Base-by-base conservation (phyloP, 78 protist genomes). In the Dictyostelium intermedium region DNA sequence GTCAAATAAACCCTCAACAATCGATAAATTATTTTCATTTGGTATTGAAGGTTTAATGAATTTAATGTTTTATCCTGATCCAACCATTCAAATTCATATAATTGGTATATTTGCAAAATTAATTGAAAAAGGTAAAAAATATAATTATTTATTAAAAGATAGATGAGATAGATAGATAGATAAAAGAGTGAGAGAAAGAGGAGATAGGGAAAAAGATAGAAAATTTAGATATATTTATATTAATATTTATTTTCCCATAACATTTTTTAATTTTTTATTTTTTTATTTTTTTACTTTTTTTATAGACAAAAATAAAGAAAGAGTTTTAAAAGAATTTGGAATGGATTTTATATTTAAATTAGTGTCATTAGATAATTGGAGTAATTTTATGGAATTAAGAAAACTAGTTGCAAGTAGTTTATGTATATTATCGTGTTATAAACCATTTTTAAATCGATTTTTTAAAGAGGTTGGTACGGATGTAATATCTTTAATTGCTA, bases 51-150 rank as follows among this genome's bases (percentile, higher is more conserved):
- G 77, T n/a, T 39, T 89, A 45, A 25, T 89, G 14, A 89, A 89
- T 80, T 41, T 89, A 61, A 80, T 80, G 85, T 78, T 80, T 47
- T 89, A 89, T 77, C 94, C 94, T 13, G 94, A 85, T 73, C 87
- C 94, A n/a, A 69, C 85, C 5, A 50, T 89, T 47, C 94, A 89
- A 80, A 27, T 89, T 23, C 85, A 89, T 41, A 89, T 89, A 5
- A 80, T 85, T 35, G 85, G 87, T 50, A 61, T 89, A 6, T 43
- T 89, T 18, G 69, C 94, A 23, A 78, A 74, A 69, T 30, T 89
- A 45, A n/a, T 89, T 11, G 87, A 78, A 43, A 50, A 76, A 72
- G 89, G 89, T 83, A 83, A 82, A 8, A 4, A 10, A 3, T n/a
- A 41, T n/a, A n/a, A 35, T 30, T 4, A 77, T 9, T 27, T n/a